Conservation (phyloP, 1,284 basidiomycete species). For the Austroboletus olivaceoglutinosus region DNA sequence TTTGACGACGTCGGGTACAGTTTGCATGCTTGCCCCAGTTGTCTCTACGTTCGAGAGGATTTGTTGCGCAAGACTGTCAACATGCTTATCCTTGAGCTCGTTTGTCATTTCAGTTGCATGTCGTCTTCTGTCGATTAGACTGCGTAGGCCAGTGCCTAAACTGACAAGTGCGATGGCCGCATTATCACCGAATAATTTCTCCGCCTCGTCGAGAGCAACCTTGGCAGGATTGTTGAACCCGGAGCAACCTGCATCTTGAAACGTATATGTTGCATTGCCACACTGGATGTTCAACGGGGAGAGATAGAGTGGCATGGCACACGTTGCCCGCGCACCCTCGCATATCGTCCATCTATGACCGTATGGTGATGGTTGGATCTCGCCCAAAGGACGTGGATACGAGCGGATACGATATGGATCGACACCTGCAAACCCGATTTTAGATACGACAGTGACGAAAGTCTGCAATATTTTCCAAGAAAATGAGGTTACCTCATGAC, state of each 20-base stretch:
- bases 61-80: not conserved
- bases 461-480: not conserved
- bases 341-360: slow-evolving; percentile 7
- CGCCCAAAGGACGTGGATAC: not conserved
- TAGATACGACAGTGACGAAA: slow-evolving; percentile 2
- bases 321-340: slow-evolving; percentile 1
- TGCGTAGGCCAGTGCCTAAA: slow-evolving; percentile 1
- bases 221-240: slow-evolving; percentile 4
- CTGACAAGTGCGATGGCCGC: not conserved
- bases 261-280: not conserved
- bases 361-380: not conserved
- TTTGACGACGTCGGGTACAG: not conserved
- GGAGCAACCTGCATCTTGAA: slow-evolving; percentile 2
- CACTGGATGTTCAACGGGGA: not conserved
- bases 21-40: not conserved
- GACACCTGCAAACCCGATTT: not conserved
- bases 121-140: not conserved
- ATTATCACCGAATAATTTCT: not conserved
- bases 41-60: no score
- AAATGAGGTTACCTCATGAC: not conserved
- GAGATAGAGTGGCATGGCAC: slow-evolving; percentile 1
- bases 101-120: not conserved
- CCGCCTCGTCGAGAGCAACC: not conserved
- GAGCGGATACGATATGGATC: slow-evolving; percentile 4
- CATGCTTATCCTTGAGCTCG: no score